Percentiles rank a stretch among this genome's conserved stretches.
Conservation (phyloP, 805 yeast species). For the Monosporozyma yasuniensis region DNA sequence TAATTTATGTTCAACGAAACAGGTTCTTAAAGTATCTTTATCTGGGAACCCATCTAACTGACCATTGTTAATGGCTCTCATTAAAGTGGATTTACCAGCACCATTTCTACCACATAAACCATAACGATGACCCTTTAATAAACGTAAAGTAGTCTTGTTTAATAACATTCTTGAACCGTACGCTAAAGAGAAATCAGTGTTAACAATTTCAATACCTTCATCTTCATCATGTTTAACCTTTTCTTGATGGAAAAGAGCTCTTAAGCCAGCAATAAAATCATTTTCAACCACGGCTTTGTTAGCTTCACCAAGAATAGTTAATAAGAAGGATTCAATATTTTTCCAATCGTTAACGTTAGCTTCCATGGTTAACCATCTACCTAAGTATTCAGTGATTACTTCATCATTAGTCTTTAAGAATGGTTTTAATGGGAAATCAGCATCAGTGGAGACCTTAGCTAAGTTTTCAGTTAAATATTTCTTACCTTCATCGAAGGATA, state of each 20-base stretch:
- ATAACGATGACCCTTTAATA: constrained; percentile 90
- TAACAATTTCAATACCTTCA: constrained; percentile 86
- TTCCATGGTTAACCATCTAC: constrained; percentile 46
- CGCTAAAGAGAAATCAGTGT: constrained; percentile 90
- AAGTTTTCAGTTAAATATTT: constrained; percentile 32
- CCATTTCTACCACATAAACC: constrained; percentile 98
- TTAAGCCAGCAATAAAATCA: constrained; percentile 40
- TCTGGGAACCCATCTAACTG: constrained; percentile 97
- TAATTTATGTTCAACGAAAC: constrained; percentile 93
- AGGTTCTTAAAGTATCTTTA: constrained; percentile 74
- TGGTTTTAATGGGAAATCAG: constrained; percentile 8
- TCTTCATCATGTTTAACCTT: constrained; percentile 45
- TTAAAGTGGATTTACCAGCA: constrained; percentile 95
- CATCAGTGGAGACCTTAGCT: constrained; percentile 6
- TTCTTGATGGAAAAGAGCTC: constrained; percentile 43
- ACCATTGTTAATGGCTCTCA: constrained; percentile 95
- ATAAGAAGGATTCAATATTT: constrained; percentile 48
- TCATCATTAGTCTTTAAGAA: constrained; percentile 23
- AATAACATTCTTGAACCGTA: constrained; percentile 96
- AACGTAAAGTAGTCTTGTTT: constrained; percentile 81
- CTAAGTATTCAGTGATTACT: constrained; percentile 39
- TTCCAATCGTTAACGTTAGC: constrained; percentile 70
- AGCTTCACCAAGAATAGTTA: constrained; percentile 31
- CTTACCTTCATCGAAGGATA: constrained; percentile 46
- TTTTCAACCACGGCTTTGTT: constrained; percentile 31